phyloP scores from a whole-genome alignment of 345 rosid genomes.

The Schrenkiella parvula region DNA sequence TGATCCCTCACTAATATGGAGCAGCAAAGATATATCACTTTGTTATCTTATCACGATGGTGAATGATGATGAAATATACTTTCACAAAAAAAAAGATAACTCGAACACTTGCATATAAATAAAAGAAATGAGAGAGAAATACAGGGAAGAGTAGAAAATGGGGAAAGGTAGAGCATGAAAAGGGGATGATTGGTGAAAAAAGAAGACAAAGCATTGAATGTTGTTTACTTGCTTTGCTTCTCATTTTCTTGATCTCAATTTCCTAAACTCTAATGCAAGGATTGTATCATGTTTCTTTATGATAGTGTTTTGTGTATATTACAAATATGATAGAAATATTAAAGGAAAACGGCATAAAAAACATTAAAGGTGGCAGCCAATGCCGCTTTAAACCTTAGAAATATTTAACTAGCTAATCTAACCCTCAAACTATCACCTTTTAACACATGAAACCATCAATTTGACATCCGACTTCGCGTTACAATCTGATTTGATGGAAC shows the following conservation, averaged over 20 bases:
- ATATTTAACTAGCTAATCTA: too few relatives aligned
- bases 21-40: not conserved
- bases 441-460: too few relatives aligned
- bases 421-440: too few relatives aligned
- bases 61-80: not conserved
- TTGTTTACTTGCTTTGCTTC: conserved; percentile 5
- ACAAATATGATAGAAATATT: too few relatives aligned
- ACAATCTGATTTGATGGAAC: too few relatives aligned
- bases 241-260: not conserved
- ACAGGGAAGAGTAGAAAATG: conserved; percentile 14
- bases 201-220: conserved; percentile 16
- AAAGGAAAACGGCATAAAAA: too few relatives aligned
- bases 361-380: too few relatives aligned
- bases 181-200: not conserved
- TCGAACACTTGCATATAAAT: not conserved
- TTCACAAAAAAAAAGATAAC: not conserved
- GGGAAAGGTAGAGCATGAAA: conserved; percentile 17
- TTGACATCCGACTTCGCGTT: too few relatives aligned
- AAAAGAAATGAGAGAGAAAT: not conserved
- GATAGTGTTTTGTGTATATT: too few relatives aligned
- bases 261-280: not conserved
- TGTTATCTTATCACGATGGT: not conserved
- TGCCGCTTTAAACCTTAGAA: too few relatives aligned
- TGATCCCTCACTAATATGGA: not conserved
- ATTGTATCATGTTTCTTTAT: too few relatives aligned